Conservation (phyloP, 2,329 filamentous ascomycete genomes). For the Capronia americana region DNA sequence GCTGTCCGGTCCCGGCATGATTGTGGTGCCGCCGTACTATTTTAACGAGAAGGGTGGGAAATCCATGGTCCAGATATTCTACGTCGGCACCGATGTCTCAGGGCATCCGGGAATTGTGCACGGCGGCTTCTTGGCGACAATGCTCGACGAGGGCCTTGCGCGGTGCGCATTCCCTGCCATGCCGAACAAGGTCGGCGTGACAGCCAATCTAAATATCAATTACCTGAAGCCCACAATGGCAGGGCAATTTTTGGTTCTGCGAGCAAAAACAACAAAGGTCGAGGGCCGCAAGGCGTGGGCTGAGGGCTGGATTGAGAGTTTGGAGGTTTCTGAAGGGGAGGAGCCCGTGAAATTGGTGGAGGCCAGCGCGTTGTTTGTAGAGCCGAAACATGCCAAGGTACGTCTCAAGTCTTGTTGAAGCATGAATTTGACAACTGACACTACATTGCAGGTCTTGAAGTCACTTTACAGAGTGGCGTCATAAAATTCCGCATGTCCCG, state of each 20-base stretch:
- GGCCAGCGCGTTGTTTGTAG: slow-evolving; percentile 85
- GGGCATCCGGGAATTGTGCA: slow-evolving; percentile 92
- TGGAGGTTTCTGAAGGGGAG: slow-evolving; percentile 68
- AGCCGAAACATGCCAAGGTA: slow-evolving; percentile 81
- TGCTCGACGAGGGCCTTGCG: slow-evolving; percentile 88
- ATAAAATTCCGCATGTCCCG: neutral
- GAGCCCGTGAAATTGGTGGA: slow-evolving; percentile 74
- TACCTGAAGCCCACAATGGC: slow-evolving; percentile 83
- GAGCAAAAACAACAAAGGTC: slow-evolving; percentile 79
- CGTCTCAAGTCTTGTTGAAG: slow-evolving; percentile 3
- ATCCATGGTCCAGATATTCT: slow-evolving; percentile 73
- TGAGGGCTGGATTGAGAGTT: slow-evolving; percentile 80
- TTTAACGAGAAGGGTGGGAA: slow-evolving; percentile 76
- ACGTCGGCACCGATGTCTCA: slow-evolving; percentile 79
- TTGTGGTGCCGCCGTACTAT: slow-evolving; percentile 79
- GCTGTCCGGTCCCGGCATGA: slow-evolving; percentile 73
- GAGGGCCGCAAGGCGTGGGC: slow-evolving; percentile 97
- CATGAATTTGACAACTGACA: slow-evolving; percentile 9
- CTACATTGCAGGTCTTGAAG: slow-evolving; percentile 35
- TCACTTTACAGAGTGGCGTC: slow-evolving; percentile 35
- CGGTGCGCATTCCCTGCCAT: slow-evolving; percentile 86
- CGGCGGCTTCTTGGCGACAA: slow-evolving; percentile 86
- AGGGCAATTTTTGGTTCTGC: slow-evolving; percentile 75
- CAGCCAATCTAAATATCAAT: slow-evolving; percentile 80
- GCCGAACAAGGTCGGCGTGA: slow-evolving; percentile 84